A percentile compares a stretch with the other conserved stretches of the same genome.
phyloP scores from a whole-genome alignment of 176 grass and related monocot genomes.

The Luzula sylvatica region DNA sequence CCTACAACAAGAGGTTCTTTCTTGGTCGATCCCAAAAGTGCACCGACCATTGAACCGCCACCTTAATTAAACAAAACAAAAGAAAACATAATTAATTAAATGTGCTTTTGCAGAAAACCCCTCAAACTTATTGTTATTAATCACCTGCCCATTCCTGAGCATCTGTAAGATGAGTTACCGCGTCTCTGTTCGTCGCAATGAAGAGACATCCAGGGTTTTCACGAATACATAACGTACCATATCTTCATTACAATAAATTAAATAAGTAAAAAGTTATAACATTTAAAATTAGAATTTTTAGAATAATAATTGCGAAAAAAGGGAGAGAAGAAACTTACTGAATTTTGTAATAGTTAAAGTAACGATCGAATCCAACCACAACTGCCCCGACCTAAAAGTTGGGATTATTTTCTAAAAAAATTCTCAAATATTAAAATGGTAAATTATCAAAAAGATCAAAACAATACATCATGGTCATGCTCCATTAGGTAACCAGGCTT shows the following conservation, averaged over 20 bases:
- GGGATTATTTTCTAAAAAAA: slow-evolving; percentile 1
- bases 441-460: slow-evolving; percentile 6
- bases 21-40: slow-evolving; percentile 70
- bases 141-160: slow-evolving; percentile 98
- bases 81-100: slow-evolving; percentile 10
- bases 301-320: background rate
- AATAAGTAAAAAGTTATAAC: background rate
- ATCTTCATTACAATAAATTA: slow-evolving; percentile 36
- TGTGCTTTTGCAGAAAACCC: background rate
- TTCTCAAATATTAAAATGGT: background rate
- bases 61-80: slow-evolving; percentile 52
- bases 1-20: slow-evolving; percentile 79
- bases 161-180: slow-evolving; percentile 98
- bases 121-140: background rate
- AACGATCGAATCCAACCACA: slow-evolving; percentile 94
- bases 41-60: slow-evolving; percentile 91
- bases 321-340: slow-evolving; percentile 50
- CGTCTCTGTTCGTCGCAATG: slow-evolving; percentile 89
- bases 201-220: slow-evolving; percentile 97
- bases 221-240: slow-evolving; percentile 77
- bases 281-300: background rate
- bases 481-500: slow-evolving; percentile 96
- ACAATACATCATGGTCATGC: slow-evolving; percentile 75
- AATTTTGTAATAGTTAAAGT: slow-evolving; percentile 98
- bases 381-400: slow-evolving; percentile 80